Percentiles rank a stretch among this genome's conserved stretches.
phyloP scores from a whole-genome alignment of 768 basidiomycete species.

The Termitomyces sp. region DNA sequence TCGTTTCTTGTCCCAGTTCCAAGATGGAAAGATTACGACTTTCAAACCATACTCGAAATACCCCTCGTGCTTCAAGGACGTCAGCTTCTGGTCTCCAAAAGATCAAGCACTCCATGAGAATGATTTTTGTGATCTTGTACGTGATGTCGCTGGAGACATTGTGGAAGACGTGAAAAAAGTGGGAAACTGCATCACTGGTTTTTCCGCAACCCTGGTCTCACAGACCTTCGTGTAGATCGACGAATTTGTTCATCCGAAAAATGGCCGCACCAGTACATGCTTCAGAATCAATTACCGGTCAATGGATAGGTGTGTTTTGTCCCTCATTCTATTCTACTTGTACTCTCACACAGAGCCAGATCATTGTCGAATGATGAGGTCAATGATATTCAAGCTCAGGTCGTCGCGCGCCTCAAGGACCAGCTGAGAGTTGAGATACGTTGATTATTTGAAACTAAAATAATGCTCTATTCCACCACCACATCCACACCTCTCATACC shows the following conservation, averaged over 20 bases:
- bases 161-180: constrained; percentile 89
- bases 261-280: constrained; percentile 70
- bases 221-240: constrained; percentile 68
- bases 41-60: constrained; percentile 94
- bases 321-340: neutral
- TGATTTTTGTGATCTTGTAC: constrained; percentile 92
- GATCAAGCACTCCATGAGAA: constrained; percentile 75
- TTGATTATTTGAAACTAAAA: constrained; percentile 31
- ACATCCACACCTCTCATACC: constrained; percentile 16
- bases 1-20: constrained; percentile 87
- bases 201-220: too few relatives aligned
- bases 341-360: constrained; percentile 31
- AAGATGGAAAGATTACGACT: constrained; percentile 63
- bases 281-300: constrained; percentile 94
- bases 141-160: constrained; percentile 88
- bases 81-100: constrained; percentile 86
- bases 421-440: constrained; percentile 84
- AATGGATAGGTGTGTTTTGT: constrained; percentile 75
- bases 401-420: constrained; percentile 49
- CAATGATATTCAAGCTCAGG: constrained; percentile 68
- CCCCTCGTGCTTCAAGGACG: constrained; percentile 89
- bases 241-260: constrained; percentile 86
- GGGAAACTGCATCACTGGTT: constrained; percentile 21
- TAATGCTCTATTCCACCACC: constrained; percentile 17
- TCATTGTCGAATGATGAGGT: constrained; percentile 88